Evolutionary conservation across 179 eudicot species (phyloP).

Genomic region (Gypsophila paniculata): DNA sequence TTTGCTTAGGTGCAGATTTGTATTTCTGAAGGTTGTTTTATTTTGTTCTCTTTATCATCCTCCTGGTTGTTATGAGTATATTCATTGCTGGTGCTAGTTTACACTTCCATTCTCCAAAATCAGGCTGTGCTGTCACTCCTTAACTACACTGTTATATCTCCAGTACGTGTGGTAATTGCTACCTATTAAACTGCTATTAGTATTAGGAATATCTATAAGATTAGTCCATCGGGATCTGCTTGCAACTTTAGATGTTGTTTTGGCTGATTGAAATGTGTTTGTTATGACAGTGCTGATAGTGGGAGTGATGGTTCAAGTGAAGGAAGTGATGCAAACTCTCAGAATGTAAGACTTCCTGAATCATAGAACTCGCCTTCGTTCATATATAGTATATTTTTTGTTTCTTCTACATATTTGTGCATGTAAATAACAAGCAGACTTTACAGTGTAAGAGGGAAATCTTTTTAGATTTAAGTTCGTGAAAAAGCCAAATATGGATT

Average conservation of each 20-base stretch:
- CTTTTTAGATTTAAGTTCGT: background rate
- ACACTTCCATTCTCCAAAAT: background rate
- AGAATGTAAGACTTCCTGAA: conserved; percentile 54
- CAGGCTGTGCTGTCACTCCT: background rate
- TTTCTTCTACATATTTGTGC: background rate
- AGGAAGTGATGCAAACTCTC: conserved; percentile 90
- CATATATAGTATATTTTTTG: background rate
- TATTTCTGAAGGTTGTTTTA: background rate
- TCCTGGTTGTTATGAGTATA: background rate
- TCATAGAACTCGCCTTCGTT: background rate
- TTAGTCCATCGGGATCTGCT: background rate
- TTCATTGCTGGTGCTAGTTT: background rate
- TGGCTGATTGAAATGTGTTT: conserved; percentile 19
- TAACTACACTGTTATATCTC: background rate
- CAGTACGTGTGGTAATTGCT: background rate
- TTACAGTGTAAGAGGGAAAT: background rate
- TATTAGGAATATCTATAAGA: background rate
- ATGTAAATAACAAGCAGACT: background rate
- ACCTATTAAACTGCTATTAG: no score
- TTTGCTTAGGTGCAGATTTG: background rate
- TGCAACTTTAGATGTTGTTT: background rate
- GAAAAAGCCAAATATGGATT: background rate
- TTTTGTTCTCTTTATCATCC: background rate
- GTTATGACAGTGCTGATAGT: conserved; percentile 70
- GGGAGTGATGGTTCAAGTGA: conserved; percentile 92